Base-by-base conservation (phyloP, 179 eudicot species). In the Silene coronaria region DNA sequence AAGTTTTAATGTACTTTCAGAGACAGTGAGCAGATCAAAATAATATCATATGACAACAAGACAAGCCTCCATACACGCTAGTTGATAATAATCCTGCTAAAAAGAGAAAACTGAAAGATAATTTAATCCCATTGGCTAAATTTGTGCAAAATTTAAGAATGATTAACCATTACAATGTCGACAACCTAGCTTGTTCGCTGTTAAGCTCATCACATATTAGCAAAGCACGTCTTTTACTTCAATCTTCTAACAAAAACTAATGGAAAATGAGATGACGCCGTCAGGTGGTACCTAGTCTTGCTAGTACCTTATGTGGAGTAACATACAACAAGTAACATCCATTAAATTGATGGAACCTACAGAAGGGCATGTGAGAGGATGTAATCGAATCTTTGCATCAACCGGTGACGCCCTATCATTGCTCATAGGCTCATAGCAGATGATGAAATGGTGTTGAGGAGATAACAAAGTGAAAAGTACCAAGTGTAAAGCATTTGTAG, bases 401-500 rank as follows among this genome's bases (percentile, higher is more conserved):
- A 28, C 32, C 3, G 32, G 32, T 28, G 32, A 28, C 32, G 32
- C 32, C 32, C 32, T 3, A 28, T 3, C 32, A 28, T 28, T 28
- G 32, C 32, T 1, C 3, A 28, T 21, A 21, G 22, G 23, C 24
- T 10, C 65, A 61, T n/a, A 61, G 13, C 14, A 60, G n/a, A n/a
- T n/a, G 0, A 22, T 22, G 8, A 32, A 19, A 28, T 19, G n/a
- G 4, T 45, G 14, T 10, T 46, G 16, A 53, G 9, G 11, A 9
- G 17, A 4, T 4, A 51, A 23, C 24, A 9, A 19, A 60, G 30
- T 34, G 51, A 69, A 72, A 13, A 63, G 62, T 88, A 95, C 99
- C 97, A 95, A 86, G 85, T 92, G 97, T 84, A 95, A 81, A 77
- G 97, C 97, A 84, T 95, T 95, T 83, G 89, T 81, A 22, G 99